phyloP scores from a whole-genome alignment of 257 asterid species.

The Salvia splendens region DNA sequence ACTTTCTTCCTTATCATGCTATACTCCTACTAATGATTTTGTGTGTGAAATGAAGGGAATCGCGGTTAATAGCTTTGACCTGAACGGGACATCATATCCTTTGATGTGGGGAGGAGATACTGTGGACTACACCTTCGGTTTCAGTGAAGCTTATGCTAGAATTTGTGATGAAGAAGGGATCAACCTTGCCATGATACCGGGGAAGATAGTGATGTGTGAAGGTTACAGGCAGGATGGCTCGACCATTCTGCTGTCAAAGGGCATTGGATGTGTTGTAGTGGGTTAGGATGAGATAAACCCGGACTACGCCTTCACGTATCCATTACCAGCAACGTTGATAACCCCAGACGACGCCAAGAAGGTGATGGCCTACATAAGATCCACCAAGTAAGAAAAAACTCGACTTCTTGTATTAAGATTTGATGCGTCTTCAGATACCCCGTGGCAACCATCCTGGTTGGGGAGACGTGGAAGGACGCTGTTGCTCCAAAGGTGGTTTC shows the following conservation, averaged over 20 bases:
- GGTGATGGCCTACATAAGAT: conserved; percentile 34
- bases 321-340: conserved; percentile 37
- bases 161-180: conserved; percentile 8
- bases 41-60: conserved; percentile 42
- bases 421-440: conserved; percentile 33
- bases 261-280: conserved; percentile 33
- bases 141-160: conserved; percentile 24
- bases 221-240: conserved; percentile 26
- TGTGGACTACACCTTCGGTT: conserved; percentile 38
- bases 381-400: conserved; percentile 30
- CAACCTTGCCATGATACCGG: conserved; percentile 25
- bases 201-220: conserved; percentile 40
- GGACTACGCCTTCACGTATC: conserved; percentile 34
- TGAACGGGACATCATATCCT: conserved; percentile 41
- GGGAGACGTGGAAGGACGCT: conserved; percentile 45
- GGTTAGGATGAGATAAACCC: conserved; percentile 9
- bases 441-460: conserved; percentile 32
- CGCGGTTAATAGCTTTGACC: conserved; percentile 48
- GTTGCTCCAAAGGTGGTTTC: conserved; percentile 43
- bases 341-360: conserved; percentile 32
- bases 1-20: neutral
- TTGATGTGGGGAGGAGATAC: conserved; percentile 60
- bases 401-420: too few species aligned
- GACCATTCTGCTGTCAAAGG: conserved; percentile 28
- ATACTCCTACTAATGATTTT: neutral